Conservation (phyloP, 2,329 filamentous ascomycete species). For the Pseudocercospora crystallina region DNA sequence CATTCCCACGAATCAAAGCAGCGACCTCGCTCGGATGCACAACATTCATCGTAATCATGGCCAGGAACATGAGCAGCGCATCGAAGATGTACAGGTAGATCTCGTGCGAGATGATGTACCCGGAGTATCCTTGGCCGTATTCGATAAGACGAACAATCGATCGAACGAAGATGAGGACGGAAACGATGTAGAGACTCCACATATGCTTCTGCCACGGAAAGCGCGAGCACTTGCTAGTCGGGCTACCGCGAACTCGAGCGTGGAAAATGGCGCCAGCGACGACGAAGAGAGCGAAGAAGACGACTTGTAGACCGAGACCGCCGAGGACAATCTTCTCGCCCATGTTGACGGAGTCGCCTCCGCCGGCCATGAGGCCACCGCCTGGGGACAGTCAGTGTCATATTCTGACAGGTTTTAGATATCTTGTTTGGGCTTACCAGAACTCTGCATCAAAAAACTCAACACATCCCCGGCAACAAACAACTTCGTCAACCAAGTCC, state of each 20-base stretch:
- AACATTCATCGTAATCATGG: conserved; percentile 18
- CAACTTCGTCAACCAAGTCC: conserved; percentile 47
- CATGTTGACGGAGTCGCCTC: conserved; percentile 26
- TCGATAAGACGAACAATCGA: conserved; percentile 52
- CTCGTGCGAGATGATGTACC: conserved; percentile 43
- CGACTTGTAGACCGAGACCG: conserved; percentile 52
- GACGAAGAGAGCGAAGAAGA: conserved; percentile 54
- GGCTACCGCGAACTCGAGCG: conserved; percentile 21
- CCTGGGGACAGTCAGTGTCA: too few relatives aligned
- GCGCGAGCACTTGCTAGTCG: conserved; percentile 14
- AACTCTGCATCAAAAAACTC: conserved; percentile 47
- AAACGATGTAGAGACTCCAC: conserved; percentile 44
- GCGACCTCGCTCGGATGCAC: conserved; percentile 18
- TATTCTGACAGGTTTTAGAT: too few relatives aligned
- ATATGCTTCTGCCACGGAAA: conserved; percentile 41
- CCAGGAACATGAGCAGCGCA: conserved; percentile 16
- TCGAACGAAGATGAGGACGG: conserved; percentile 50
- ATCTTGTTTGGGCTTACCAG: neutral
- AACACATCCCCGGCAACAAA: conserved; percentile 52
- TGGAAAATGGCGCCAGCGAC: conserved; percentile 33
- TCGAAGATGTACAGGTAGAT: conserved; percentile 27
- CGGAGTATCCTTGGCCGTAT: conserved; percentile 47
- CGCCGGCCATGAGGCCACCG: conserved; percentile 11
- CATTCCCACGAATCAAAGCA: conserved; percentile 15
- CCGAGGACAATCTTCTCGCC: conserved; percentile 49